Evolutionary conservation across 2,329 filamentous ascomycete species (phyloP), one percentile per base, ranked within the genome.

Genomic region (Scleromitrula shiraiana): DNA sequence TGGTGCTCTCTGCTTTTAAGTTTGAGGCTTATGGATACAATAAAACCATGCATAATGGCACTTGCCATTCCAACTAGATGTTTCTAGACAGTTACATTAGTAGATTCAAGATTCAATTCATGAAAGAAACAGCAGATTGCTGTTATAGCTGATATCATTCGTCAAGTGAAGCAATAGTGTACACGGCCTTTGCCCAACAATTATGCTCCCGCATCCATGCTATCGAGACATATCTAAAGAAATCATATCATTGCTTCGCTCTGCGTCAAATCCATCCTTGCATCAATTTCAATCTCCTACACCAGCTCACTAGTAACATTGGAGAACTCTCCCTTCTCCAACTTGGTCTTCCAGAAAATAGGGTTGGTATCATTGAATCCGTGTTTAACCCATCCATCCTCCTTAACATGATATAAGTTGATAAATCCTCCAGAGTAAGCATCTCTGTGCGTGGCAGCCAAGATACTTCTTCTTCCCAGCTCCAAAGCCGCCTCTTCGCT

Each of bases 271-370:
- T 37, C 27, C 26, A 41, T 49, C 50, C 41, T 20, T 37, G 43
- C 22, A 29, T 33, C 27, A 17, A 29, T 47, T 32, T 49, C 43
- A 8, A n/a, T 12, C 26, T 54, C 53, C 56, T 61, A 62, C 37
- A 61, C 56, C 50, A 64, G 45, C 47, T 63, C 59, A 50, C 61
- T 63, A 29, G 62, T 64, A 39, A 64, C 61, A 48, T 64, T 64
- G 35, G 62, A 91, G 70, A 98, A 98, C 75, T 98, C 93, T 68
- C 90, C 90, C 80, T 95, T 95, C 68, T 95, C 85, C 64, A 98
- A 72, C 82, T 98, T 98, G 41, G 90, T 96, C 77, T 95, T 85
- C 93, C 93, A 98, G 83, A 98, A 98, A 66, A 97, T 95, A 37
- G 91, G 91, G 75, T 97, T 96, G 60, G 91, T 97, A 70, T 98